Evolutionary conservation across 2,329 filamentous ascomycete genomes (phyloP), one percentile per base, ranked within the genome.

Genomic region (Fusarium torreyae): DNA sequence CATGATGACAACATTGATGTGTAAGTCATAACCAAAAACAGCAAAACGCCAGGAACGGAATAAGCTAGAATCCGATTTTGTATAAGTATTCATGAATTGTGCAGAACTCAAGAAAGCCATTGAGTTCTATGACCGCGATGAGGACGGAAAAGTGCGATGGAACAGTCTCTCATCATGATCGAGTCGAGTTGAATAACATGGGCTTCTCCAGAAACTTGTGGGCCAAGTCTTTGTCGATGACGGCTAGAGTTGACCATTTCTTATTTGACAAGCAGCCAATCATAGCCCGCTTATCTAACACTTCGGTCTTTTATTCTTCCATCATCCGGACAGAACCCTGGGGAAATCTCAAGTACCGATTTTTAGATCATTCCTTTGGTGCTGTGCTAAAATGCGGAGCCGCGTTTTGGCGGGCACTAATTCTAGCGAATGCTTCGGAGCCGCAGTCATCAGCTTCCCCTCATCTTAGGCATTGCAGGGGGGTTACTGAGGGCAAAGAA

Each of bases 1-100:
- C 66, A 72, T 70, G 53, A 72, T 72, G 69, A 72, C 70, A 70
- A 39, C 69, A 72, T 72, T 26, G 51, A 72, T 17, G 15, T 70
- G 43, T 53, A 66, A 71, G 68, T 62, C 54, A 49, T 24, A 34
- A 20, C 36, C 33, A 48, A 4, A 57, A 54, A 44, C 48, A 64
- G 65, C n/a, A 62, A 58, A 39, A 46, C n/a, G 31, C 20, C 40
- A 53, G 20, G 57, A 28, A 58, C 55, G 42, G 68, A 66, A 45
- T 3, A 60, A 49, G 51, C 36, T 36, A 63, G 39, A 31, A n/a
- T 44, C 55, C 17, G 51, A n/a, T 18, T 20, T 18, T 31, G 20
- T 45, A 18, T 52, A 14, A 8, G 33, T 6, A 6, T 7, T 17
- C 11, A 20, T 26, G n/a, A 51, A 17, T 13, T 31, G 22, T 40